Evolutionary conservation across 352 stramenopile genomes (phyloP), one percentile per base, ranked within the genome.

Genomic region (Phytophthora hybrid): DNA sequence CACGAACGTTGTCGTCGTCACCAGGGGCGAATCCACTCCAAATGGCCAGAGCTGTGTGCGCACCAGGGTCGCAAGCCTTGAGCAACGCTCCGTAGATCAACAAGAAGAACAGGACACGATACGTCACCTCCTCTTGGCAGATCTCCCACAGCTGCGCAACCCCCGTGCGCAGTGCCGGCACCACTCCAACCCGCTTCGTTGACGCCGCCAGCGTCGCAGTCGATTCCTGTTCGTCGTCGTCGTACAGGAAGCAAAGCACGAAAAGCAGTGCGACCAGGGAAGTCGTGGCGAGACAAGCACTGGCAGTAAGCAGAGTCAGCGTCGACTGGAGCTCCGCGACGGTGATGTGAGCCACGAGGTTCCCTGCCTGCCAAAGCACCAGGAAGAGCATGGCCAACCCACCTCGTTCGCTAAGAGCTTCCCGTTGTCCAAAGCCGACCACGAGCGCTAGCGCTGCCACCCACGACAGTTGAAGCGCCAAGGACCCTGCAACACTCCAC

Each of bases 401-500:
- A 21, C 85, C 85, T 13, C 85, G 78, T 58, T 82, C 59, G 29
- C 74, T 63, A n/a, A 90, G 60, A 44, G 70, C 69, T 39, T 92
- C 85, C 5, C 83, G 70, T 46, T 92, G 85, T 49, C 80, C 85
- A 16, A 87, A 84, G 39, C 83, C 81, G 39, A 91, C 74, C 9
- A 83, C 77, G 29, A 87, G 59, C 9, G 83, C 77, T 26, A 89
- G 66, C 2, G 83, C 81, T 5, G 66, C 52, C 26, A 89, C 71
- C 69, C 72, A 89, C 60, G 79, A 71, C 6, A 89, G 21, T 59
- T 89, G 74, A 4, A 92, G 37, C 0, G 56, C 73, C 14, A 86
- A 68, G 44, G 54, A 66, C 0, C 75, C 76, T 5, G 82, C 10
- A n/a, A 89, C 62, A 34, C 73, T 78, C 31, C 86, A 80, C 0